Base-by-base conservation (phyloP, 2,329 filamentous ascomycete species). In the Colletotrichum scovillei region DNA sequence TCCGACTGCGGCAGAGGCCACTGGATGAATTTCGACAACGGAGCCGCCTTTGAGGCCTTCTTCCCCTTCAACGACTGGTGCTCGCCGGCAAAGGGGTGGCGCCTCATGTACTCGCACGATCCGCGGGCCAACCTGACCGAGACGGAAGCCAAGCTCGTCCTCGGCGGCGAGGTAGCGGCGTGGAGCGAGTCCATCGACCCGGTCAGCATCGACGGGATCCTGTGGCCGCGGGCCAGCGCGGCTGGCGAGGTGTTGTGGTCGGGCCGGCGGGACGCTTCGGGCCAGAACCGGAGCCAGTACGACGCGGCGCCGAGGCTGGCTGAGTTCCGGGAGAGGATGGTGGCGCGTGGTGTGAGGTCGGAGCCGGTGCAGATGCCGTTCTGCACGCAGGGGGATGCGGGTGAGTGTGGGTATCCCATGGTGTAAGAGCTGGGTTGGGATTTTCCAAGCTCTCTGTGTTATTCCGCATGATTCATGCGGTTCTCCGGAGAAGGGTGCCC, bases 1-100 rank as follows among this genome's bases (percentile, higher is more conserved):
- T 91, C 97, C 65, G 94, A 97, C 84, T 97, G 94, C 79, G 94
- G 94, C 35, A 89, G 92, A 75, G 94, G 94, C 53, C 89, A 93
- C 78, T 97, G 93, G 92, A 86, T 96, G 75, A 92, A 94, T 84
- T 93, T 93, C 78, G 84, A 85, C 69, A 90, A 90, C 63, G 91
- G 88, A 24, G 82, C 82, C 1, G 82, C 87, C 19, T 88, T 88
- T 75, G 76, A 85, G 22, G 75, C 78, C 1, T 89, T 84, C 82
- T 94, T 88, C 80, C 94, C 94, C 0, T 97, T 93, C 85, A 83
- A 86, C 72, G 94, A 97, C 84, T 97, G 95, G 88, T 97, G 95
- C 84, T 85, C 86, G 0, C 95, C 95, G 1, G 87, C 87, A 79
- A 95, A 97, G 85, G 94, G 90, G 84, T 98, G 95, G 95, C 89